Conservation (phyloP, 352 stramenopile genomes). For the Stramenopiles sp. region DNA sequence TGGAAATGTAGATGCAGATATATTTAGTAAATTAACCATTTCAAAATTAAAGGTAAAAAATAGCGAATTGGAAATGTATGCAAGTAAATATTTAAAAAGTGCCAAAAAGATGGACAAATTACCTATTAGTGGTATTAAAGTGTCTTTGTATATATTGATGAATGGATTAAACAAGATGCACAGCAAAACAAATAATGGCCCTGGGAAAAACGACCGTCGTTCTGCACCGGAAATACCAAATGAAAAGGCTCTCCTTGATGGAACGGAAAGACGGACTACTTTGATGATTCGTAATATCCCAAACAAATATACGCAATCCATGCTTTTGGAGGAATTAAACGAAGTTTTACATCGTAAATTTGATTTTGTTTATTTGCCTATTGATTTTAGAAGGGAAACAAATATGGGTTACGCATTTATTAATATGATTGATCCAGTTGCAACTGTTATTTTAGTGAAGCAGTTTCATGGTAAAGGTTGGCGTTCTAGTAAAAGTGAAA, state of each 20-base stretch:
- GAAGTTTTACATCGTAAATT: conserved; percentile 59
- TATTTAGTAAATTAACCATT: too few species aligned
- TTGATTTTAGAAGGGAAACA: conserved; percentile 99
- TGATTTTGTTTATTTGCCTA: conserved; percentile 99
- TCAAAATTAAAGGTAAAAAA: too few species aligned
- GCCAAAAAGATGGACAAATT: too few species aligned
- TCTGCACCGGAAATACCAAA: neutral
- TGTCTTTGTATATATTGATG: too few species aligned
- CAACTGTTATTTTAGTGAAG: conserved; percentile 48
- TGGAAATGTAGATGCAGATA: too few species aligned
- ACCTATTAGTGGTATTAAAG: too few species aligned
- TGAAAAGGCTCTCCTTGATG: neutral
- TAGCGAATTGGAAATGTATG: too few species aligned
- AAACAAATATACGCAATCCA: conserved; percentile 99
- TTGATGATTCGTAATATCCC: conserved; percentile 99
- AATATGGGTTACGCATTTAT: conserved; percentile 99
- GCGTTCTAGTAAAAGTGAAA: conserved; percentile 97
- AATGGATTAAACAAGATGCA: neutral
- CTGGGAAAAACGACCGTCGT: neutral
- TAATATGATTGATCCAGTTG: conserved; percentile 81
- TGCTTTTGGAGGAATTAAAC: conserved; percentile 92
- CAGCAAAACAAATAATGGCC: neutral
- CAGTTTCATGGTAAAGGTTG: conserved; percentile 66
- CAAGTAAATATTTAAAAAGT: too few species aligned
- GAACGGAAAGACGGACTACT: conserved; percentile 74